These are phyloP conservation scores for Xylaria sp. DNA, from an alignment of 2,329 filamentous ascomycete species.

Conservation along the genomic window DNA sequence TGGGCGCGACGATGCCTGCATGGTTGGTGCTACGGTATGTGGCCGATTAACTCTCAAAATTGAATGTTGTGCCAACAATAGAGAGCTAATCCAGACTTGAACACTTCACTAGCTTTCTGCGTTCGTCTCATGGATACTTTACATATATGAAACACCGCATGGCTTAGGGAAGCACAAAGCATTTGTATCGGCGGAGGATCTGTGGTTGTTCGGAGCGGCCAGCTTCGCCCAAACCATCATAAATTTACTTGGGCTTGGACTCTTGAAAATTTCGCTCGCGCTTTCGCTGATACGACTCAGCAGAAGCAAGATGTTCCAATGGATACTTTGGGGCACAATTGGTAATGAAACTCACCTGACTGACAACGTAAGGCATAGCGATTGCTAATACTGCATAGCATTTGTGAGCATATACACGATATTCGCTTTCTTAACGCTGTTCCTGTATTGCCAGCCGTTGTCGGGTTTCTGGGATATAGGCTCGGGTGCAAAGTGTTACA, in stretches of 20 bases:
- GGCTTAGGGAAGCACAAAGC: conserved; percentile 60
- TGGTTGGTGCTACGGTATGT: conserved; percentile 46
- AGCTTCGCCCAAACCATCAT: conserved; percentile 60
- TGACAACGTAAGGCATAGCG: neutral
- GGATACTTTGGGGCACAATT: conserved; percentile 35
- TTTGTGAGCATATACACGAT: conserved; percentile 39
- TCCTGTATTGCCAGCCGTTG: conserved; percentile 40
- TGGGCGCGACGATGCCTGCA: conserved; percentile 48
- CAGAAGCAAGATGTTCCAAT: conserved; percentile 30
- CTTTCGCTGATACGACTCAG: conserved; percentile 57
- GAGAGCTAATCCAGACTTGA: conserved; percentile 7
- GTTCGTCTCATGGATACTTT: conserved; percentile 49
- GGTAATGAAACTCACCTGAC: conserved; percentile 14
- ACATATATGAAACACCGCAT: conserved; percentile 56
- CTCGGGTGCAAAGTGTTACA: conserved; percentile 32
- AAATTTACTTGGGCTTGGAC: conserved; percentile 54
- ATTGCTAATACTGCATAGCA: conserved; percentile 26
- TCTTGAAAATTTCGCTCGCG: conserved; percentile 60
- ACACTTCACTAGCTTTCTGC: conserved; percentile 44
- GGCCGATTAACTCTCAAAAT: neutral
- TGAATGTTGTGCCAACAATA: neutral
- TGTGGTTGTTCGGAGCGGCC: conserved; percentile 53
- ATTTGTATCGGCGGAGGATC: conserved; percentile 51
- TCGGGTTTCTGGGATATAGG: conserved; percentile 37
- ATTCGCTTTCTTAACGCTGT: conserved; percentile 37